Evolutionary conservation across 2,329 filamentous ascomycete genomes (phyloP), one percentile per base, ranked within the genome.

Genomic region (Parastagonospora nodorum): DNA sequence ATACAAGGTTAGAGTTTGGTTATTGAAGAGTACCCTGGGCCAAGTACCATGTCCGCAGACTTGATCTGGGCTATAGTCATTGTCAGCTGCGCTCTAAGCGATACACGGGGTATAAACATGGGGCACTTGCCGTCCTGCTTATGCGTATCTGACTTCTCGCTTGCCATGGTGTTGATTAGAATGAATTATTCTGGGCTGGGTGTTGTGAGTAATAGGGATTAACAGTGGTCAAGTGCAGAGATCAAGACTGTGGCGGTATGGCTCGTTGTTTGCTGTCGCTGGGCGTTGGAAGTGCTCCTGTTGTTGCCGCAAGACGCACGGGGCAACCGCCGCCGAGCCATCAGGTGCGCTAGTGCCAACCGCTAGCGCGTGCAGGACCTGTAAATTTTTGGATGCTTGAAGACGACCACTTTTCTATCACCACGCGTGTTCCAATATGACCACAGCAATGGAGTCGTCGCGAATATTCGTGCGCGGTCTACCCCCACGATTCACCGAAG

Each of bases 21-120:
- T n/a, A 19, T 36, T 8, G 9, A 38, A 27, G 30, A 40, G 1
- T 9, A 43, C 3, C 8, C 8, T 8, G 31, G 40, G 46, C n/a
- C 37, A 80, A 19, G 76, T 83, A 97, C 94, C 94, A 99, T 99
- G 74, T 99, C 94, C 52, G 91, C 93, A 65, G 92, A 96, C 82
- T 99, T 99, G 77, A 99, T 88, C 79, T 96, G 92, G 58, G 91
- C 94, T 99, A 70, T 61, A 67, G 41, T 54, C 44, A 45, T 51
- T 51, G 57, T 74, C 58, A 73, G 67, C 59, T 37, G 52, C 51
- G 45, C 42, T 48, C 19, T 29, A 31, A n/a, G 32, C 33, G 15
- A 38, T 31, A 14, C 27, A 45, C 9, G 15, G 37, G 33, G 48
- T 38, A 48, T 48, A 42, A 51, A 53, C 48, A 55, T 48, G 51